Conservation (phyloP, 352 stramenopile species). For the Phytopythium oedochilum region DNA sequence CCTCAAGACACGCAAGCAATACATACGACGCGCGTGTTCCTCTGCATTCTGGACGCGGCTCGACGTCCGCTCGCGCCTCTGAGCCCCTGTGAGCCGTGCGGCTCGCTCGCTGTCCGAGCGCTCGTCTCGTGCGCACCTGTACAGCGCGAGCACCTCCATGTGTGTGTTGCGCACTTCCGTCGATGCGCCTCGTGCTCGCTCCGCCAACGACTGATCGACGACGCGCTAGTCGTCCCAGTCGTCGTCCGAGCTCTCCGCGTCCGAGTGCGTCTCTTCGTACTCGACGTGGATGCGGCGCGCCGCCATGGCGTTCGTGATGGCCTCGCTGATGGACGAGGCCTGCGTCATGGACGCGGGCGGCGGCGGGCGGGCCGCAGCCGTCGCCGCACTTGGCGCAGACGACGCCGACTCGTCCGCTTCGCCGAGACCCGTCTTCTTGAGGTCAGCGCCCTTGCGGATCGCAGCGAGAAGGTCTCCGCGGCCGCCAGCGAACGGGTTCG, state of each 20-base stretch:
- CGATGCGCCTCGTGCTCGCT: neutral
- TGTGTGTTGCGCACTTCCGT: neutral
- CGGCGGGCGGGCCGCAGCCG: constrained; percentile 15
- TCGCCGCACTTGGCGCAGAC: constrained; percentile 9
- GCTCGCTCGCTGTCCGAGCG: too few relatives aligned
- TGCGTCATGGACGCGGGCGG: constrained; percentile 28
- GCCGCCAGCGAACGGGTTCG: constrained; percentile 63
- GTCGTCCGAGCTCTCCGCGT: constrained; percentile 63
- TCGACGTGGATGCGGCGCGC: constrained; percentile 76
- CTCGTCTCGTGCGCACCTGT: too few relatives aligned
- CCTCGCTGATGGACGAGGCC: constrained; percentile 64
- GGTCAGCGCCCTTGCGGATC: constrained; percentile 59
- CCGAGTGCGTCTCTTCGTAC: constrained; percentile 63
- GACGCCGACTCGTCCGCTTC: constrained; percentile 1
- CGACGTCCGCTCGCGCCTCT: too few relatives aligned
- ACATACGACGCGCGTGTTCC: too few relatives aligned
- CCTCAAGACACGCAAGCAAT: too few relatives aligned
- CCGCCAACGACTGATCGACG: neutral
- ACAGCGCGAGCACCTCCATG: neutral
- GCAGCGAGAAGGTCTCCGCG: constrained; percentile 72
- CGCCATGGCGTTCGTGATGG: constrained; percentile 80
- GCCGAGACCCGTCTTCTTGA: constrained; percentile 33
- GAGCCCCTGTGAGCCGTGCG: too few relatives aligned
- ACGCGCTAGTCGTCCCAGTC: constrained; percentile 58
- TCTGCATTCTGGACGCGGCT: too few relatives aligned